These are phyloP conservation scores for Delonix regia DNA, from an alignment of 306 rosid species.

Conservation along the genomic window DNA sequence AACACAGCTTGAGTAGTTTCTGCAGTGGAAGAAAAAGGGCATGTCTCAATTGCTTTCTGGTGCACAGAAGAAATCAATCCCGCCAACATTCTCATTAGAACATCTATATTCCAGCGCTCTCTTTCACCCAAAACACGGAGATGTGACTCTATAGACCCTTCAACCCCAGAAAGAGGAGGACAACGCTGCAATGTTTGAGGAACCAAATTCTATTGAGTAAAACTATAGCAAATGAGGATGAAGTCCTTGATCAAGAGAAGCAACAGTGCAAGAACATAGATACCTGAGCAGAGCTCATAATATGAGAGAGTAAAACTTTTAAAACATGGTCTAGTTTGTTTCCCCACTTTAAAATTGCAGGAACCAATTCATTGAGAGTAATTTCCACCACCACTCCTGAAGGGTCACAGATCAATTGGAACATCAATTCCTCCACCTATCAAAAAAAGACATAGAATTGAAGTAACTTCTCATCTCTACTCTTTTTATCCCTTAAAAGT, in stretches of 20 bases:
- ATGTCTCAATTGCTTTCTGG: constrained; percentile 71
- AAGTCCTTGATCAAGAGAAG: constrained; percentile 28
- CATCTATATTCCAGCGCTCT: constrained; percentile 94
- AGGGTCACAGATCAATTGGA: constrained; percentile 92
- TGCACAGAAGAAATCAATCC: constrained; percentile 72
- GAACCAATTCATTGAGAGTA: constrained; percentile 81
- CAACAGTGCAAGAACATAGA: constrained; percentile 32
- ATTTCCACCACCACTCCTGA: constrained; percentile 95
- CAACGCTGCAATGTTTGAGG: constrained; percentile 66
- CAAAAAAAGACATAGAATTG: constrained; percentile 47
- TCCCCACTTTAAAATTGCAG: constrained; percentile 92
- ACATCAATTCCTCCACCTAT: constrained; percentile 97
- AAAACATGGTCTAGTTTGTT: constrained; percentile 79
- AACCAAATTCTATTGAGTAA: constrained; percentile 28
- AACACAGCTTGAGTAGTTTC: constrained; percentile 58
- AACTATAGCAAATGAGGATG: neutral
- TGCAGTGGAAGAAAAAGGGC: constrained; percentile 68
- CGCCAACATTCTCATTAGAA: constrained; percentile 72
- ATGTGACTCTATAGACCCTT: constrained; percentile 91
- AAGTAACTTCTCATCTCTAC: constrained; percentile 37
- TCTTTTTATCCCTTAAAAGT: constrained; percentile 37
- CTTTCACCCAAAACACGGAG: constrained; percentile 91
- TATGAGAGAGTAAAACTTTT: constrained; percentile 68
- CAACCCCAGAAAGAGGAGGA: constrained; percentile 98
- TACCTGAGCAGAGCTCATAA: constrained; percentile 80